Evolutionary conservation across 2,329 filamentous ascomycete genomes (phyloP), one percentile per base, ranked within the genome.

Genomic region (Pezicula carpinea): DNA sequence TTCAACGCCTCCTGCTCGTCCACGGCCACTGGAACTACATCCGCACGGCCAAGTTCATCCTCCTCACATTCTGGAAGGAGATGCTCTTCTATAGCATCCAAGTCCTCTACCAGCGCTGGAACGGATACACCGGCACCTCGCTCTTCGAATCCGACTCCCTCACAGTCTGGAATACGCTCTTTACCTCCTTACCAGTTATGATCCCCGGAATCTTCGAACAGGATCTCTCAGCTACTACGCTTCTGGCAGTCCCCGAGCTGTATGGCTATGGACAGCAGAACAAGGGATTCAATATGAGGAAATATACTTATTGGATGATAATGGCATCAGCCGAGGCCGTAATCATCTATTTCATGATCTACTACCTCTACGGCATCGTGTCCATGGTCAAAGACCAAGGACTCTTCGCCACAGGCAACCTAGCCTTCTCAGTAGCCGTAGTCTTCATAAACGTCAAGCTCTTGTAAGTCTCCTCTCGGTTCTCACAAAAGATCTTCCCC

Each of bases 21-120:
- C 89, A 95, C 61, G 89, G 89, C 0, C 77, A 88, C 11, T 95
- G 89, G 89, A 93, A 93, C 65, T 95, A 96, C 56, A 77, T 91
- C 23, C 80, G 89, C 13, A 90, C 87, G 0, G 87, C 85, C 68
- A 92, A 91, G 60, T 96, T 95, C 63, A 89, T 90, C 2, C 76
- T 95, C 3, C 82, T 82, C 48, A 96, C 90, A 0, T 95, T 95
- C 64, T 96, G 89, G 89, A 95, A 95, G 59, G 77, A 81, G 60
- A 74, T 80, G 73, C 73, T 91, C 51, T 93, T 93, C 66, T 93
- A 92, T 62, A 74, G 91, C 3, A 86, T 86, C 0, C 87, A 92
- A 63, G 87, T 89, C 1, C 72, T 90, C 32, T 96, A 87, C 59
- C 89, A 95, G 66, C 77, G 80, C 40, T 89, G 82, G 68, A 87